Percentiles rank a stretch among this genome's conserved stretches.
Conservation (phyloP, 2,329 filamentous ascomycete genomes). For the Paracorniculantispora psalliotae region DNA sequence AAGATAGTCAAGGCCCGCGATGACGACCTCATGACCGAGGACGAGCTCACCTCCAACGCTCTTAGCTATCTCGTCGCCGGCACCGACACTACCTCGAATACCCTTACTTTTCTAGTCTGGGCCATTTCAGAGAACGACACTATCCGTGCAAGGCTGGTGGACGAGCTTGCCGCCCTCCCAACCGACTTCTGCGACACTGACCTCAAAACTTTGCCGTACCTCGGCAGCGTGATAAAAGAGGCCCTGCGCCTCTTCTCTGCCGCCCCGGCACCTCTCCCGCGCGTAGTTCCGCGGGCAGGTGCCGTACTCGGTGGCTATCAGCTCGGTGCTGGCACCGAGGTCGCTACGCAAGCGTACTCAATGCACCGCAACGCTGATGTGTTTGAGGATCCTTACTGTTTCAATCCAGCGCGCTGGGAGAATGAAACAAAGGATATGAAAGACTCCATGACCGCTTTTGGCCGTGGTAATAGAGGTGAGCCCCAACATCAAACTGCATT, state of each 20-base stretch:
- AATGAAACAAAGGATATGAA: conserved; percentile 34
- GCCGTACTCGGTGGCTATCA: conserved; percentile 29
- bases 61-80: conserved; percentile 40
- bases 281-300: conserved; percentile 31
- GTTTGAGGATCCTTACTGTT: conserved; percentile 23
- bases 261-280: conserved; percentile 31
- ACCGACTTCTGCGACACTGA: conserved; percentile 21
- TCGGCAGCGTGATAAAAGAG: conserved; percentile 37
- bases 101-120: conserved; percentile 41
- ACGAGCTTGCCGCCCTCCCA: conserved; percentile 27
- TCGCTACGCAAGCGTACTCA: conserved; percentile 40
- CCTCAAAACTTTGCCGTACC: conserved; percentile 31
- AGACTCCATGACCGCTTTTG: conserved; percentile 46
- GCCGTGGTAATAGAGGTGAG: conserved; percentile 41
- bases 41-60: conserved; percentile 19
- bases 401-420: conserved; percentile 35
- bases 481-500: background rate
- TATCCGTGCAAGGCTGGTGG: conserved; percentile 14
- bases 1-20: background rate
- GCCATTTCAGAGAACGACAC: conserved; percentile 23
- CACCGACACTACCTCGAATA: conserved; percentile 43
- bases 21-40: conserved; percentile 15
- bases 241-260: conserved; percentile 35
- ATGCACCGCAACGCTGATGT: conserved; percentile 37
- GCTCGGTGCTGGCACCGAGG: conserved; percentile 33